These are phyloP conservation scores for Yamadazyma siamensis DNA, from an alignment of 1,139 yeast species.

Conservation along the genomic window DNA sequence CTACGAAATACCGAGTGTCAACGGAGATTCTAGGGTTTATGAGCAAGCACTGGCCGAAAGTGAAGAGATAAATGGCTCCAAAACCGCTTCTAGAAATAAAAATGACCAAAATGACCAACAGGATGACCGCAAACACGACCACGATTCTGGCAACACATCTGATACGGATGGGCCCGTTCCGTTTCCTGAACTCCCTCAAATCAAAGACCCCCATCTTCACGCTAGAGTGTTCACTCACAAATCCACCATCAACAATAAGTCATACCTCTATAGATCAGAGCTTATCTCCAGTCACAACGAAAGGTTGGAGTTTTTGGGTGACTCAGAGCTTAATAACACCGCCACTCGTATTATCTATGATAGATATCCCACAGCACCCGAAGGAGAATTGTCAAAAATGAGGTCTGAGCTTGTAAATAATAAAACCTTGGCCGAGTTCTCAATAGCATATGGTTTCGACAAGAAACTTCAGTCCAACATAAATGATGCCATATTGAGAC, in stretches of 20 bases:
- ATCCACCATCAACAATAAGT: constrained; percentile 61
- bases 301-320: constrained; percentile 90
- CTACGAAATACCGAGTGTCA: background rate
- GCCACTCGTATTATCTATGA: constrained; percentile 67
- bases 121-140: too few relatives aligned
- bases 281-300: constrained; percentile 73
- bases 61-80: background rate
- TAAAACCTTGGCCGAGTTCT: constrained; percentile 66
- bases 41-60: background rate
- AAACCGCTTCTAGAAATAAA: background rate
- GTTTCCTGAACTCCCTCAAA: constrained; percentile 67
- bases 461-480: constrained; percentile 50
- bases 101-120: background rate
- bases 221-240: constrained; percentile 81
- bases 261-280: constrained; percentile 55
- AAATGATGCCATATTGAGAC: constrained; percentile 29
- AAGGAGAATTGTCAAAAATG: constrained; percentile 75
- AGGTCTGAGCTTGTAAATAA: constrained; percentile 76
- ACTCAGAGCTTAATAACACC: constrained; percentile 73
- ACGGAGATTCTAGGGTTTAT: background rate
- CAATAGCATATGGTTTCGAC: constrained; percentile 69
- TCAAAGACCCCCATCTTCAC: constrained; percentile 54
- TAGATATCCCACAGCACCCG: constrained; percentile 66
- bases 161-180: too few relatives aligned
- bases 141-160: too few relatives aligned